Base-by-base conservation (phyloP, 805 yeast species). In the Candida patagonica region DNA sequence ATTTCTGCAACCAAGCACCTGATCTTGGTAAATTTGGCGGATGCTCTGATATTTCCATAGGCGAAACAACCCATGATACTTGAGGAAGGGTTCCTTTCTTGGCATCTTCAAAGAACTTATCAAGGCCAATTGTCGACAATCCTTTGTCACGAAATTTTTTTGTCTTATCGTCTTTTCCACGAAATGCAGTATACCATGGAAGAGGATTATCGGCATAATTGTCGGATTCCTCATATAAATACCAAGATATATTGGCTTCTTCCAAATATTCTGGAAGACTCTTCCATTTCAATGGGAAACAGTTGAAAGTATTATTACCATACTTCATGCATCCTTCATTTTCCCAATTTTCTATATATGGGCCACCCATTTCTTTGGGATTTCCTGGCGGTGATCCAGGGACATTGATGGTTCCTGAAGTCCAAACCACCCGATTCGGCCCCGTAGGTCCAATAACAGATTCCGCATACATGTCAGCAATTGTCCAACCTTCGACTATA, bases 401-500 rank as follows among this genome's bases (percentile, higher is more conserved):
- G 16, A 47, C 46, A 38, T 51, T 51, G 26, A 51, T 41, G 2
- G 50, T 38, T n/a, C 54, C 55, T 6, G 55, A 47, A 17, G 41
- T 36, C 55, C 55, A 51, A 16, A 50, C 32, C 15, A 45, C 53
- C 36, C 55, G 48, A 44, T 49, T 49, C 17, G 55, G 53, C 20
- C 41, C 43, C 21, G 55, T 51, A 10, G 55, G 50, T 12, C 49
- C 55, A 26, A 51, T 48, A 17, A 51, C 49, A 26, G 48, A 37
- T 36, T 51, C 54, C 8, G 47, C 12, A 38, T 49, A 49, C 54
- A 51, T 51, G 35, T 51, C 54, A n/a, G 39, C 53, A 17, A 51
- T 35, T 7, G 52, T 41, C 46, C 47, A 51, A 9, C 43, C 46
- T 17, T 51, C 54, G 15, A 44, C 52, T 25, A 51, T 42, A 6